Percentiles rank a stretch among this genome's conserved stretches.
These are phyloP conservation scores for Xylaria sp. DNA, from an alignment of 2,329 filamentous ascomycete genomes.

Conservation along the genomic window DNA sequence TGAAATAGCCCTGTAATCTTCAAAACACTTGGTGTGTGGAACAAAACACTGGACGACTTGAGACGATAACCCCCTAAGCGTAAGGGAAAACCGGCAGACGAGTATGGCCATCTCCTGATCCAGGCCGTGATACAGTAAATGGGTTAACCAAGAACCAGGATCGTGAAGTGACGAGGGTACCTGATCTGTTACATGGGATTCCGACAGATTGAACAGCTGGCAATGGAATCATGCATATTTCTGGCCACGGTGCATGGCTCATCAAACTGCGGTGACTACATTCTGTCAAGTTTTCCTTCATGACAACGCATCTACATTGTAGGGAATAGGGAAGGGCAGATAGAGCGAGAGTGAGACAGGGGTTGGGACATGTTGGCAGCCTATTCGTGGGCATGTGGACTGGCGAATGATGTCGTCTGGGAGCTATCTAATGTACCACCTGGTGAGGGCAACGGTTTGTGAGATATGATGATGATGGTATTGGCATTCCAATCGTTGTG, in stretches of 20 bases:
- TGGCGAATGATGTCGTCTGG: conserved; percentile 13
- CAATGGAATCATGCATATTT: conserved; percentile 41
- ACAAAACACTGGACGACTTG: conserved; percentile 9
- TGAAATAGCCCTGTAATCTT: conserved; percentile 18
- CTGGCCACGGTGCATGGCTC: conserved; percentile 37
- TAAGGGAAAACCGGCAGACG: not conserved
- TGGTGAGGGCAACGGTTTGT: conserved; percentile 1
- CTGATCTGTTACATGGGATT: conserved; percentile 25
- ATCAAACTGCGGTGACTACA: conserved; percentile 24
- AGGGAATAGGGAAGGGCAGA: conserved; percentile 17
- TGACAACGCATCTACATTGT: conserved; percentile 34
- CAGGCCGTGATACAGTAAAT: not conserved
- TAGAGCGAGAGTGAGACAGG: conserved; percentile 25
- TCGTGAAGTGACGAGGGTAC: conserved; percentile 15
- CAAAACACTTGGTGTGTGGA: conserved; percentile 14
- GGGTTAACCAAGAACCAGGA: conserved; percentile 7
- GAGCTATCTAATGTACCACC: conserved; percentile 11
- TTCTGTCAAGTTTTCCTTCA: conserved; percentile 16
- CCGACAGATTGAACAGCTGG: conserved; percentile 37
- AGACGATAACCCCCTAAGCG: conserved; percentile 4
- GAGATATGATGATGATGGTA: conserved; percentile 14
- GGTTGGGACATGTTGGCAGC: conserved; percentile 32
- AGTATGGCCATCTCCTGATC: conserved; percentile 4
- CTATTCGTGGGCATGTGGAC: conserved; percentile 25
- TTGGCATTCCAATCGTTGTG: not conserved